Evolutionary conservation across 2,329 filamentous ascomycete genomes (phyloP).

Genomic region (Cladosporium sp.): DNA sequence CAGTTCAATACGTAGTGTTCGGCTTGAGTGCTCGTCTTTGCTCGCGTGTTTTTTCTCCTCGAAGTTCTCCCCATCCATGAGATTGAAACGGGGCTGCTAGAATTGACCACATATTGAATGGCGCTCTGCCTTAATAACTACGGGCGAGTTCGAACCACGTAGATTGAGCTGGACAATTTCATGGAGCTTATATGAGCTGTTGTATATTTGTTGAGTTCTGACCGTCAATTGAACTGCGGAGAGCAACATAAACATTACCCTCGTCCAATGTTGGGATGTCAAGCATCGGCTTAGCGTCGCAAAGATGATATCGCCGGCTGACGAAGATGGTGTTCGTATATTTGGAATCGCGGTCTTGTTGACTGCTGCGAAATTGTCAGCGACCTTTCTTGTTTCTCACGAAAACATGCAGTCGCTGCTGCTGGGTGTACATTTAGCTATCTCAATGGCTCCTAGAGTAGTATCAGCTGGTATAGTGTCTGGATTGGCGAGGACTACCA

Average conservation of each 20-base stretch:
- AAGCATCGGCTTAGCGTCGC: neutral
- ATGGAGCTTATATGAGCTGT: too few species aligned
- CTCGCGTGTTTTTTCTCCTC: too few species aligned
- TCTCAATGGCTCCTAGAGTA: neutral
- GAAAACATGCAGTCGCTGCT: neutral
- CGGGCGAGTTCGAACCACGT: neutral
- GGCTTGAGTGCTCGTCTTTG: neutral
- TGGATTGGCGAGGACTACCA: neutral
- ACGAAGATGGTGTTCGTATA: neutral
- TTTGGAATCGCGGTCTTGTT: neutral
- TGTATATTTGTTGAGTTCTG: neutral
- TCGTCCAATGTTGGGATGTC: neutral
- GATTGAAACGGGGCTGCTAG: neutral
- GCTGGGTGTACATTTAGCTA: neutral
- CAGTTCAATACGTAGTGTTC: neutral
- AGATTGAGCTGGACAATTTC: neutral
- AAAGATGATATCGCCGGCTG: neutral
- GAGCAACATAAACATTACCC: neutral
- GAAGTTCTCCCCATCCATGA: too few species aligned
- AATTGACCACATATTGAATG: neutral
- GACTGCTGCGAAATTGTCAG: neutral
- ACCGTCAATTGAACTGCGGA: neutral
- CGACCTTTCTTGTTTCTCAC: neutral
- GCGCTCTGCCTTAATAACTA: neutral
- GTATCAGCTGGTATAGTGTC: neutral